Base-by-base conservation (phyloP, 768 basidiomycete genomes). In the Guyanaporus albipodus region DNA sequence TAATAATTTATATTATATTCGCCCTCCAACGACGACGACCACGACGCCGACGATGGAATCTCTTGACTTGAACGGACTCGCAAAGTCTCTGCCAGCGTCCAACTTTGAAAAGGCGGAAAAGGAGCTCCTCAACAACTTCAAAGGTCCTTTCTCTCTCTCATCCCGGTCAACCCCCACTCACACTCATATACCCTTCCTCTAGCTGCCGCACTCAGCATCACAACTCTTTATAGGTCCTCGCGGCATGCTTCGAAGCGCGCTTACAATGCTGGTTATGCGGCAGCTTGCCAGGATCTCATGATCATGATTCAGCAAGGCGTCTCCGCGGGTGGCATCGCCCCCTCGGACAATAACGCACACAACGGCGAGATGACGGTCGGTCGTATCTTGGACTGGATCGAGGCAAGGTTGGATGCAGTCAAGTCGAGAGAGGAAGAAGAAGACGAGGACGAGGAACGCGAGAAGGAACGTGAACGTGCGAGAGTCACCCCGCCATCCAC, bases 131-230 rank as follows among this genome's bases (percentile, higher is more conserved):
- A 84, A 87, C 63, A 87, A 90, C 58, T 91, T 91, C 64, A 83
- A 83, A 79, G 85, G 88, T 87, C 44, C 11, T 49, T 49, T 49
- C 17, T 28, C 32, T 28, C 32, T 14, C 35, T 12, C 29, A 19
- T 18, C 32, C 32, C 34, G 44, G 39, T 32, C 18, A 27, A 18
- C 38, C 18, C 19, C 52, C 44, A n/a, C n/a, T n/a, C n/a, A 26
- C 24, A 35, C 52, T 60, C 57, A 66, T 61, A 55, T 53, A 17
- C 56, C 40, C 33, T 19, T 31, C 42, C 46, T 23, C 38, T 56
- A 91, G 88, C 85, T 49, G 88, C 88, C 52, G 89, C 88, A 1
- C 71, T 90, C 41, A 87, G 86, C 66, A 85, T 91, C 53, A 90
- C 88, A 21, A 90, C 87, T 0, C 77, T 91, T 28, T 91, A 89